Base-by-base conservation (phyloP, 2,329 filamentous ascomycete genomes). In the Annulohypoxylon truncatum region DNA sequence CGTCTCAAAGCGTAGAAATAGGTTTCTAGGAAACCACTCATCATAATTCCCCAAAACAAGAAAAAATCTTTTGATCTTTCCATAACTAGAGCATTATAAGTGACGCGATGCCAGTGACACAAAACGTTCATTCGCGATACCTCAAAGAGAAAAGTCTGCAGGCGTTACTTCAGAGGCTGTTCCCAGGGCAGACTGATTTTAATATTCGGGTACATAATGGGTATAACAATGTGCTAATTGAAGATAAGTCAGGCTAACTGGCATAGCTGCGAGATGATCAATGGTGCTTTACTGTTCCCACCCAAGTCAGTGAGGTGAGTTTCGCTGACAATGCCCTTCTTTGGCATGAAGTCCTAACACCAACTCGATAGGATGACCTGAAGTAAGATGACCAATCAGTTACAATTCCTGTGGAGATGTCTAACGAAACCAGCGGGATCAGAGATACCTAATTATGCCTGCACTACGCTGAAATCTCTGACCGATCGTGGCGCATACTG, bases 211-310 rank as follows among this genome's bases (percentile, higher is more conserved):
- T 77, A 46, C 20, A 10, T 26, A 26, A 46, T 46, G 10, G 22
- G 26, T 26, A 46, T 67, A 33, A 70, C 24, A 47, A 3, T 48
- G 46, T 15, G 38, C 53, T 31, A 20, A 38, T 20, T 5, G 33
- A 53, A 28, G 20, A 35, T 9, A 31, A 22, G 26, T 51, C 50
- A 38, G 60, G 54, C 61, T 64, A 46, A 65, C 38, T 40, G 31
- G 8, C 54, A 57, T 61, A 77, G 75, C 64, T 75, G 72, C 73
- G 65, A 61, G 70, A 77, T 18, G 74, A 77, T 64, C 73, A 74
- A 40, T 77, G 73, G 73, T 67, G 60, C 28, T 77, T 77, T 46
- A 73, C 65, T 24, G 73, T 71, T 4, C 74, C 75, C 2, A 62
- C 44, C 33, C 46, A 44, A 50, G 68, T 74, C 12, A 62, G 63